Conservation (phyloP, 176 grass and related monocot genomes). For the Puya raimondii region DNA sequence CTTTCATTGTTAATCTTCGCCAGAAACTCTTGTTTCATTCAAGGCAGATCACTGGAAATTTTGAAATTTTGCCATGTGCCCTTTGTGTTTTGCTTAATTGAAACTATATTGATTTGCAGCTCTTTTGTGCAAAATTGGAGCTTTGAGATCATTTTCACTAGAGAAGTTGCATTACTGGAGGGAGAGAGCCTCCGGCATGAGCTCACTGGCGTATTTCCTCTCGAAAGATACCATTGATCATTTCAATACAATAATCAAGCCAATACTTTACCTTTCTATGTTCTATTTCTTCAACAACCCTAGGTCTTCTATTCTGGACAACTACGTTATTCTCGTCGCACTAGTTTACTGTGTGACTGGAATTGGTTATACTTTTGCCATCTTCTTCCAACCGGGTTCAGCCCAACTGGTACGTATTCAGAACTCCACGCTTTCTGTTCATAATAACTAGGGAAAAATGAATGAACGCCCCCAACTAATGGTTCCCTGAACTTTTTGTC, state of each 20-base stretch:
- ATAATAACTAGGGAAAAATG: background rate
- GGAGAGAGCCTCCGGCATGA: slow-evolving; percentile 66
- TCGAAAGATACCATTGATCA: slow-evolving; percentile 65
- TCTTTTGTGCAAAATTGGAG: slow-evolving; percentile 69
- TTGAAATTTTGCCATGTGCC: no score
- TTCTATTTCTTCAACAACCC: slow-evolving; percentile 90
- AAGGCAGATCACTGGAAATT: no score
- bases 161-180: slow-evolving; percentile 71
- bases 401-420: slow-evolving; percentile 45
- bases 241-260: slow-evolving; percentile 71
- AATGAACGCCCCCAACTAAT: background rate
- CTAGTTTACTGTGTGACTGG: slow-evolving; percentile 65
- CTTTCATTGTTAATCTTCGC: background rate
- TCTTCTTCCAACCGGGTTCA: slow-evolving; percentile 71
- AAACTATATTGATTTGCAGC: slow-evolving; percentile 24
- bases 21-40: background rate
- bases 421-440: background rate
- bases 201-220: slow-evolving; percentile 61
- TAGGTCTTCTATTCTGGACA: slow-evolving; percentile 60
- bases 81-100: background rate
- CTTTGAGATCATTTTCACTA: slow-evolving; percentile 55
- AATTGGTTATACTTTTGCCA: slow-evolving; percentile 63
- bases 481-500: no score
- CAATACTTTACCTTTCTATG: slow-evolving; percentile 77
- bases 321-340: slow-evolving; percentile 41